These are phyloP conservation scores for Letharia lupina DNA, from an alignment of 495 filamentous ascomycete genomes.

Conservation along the genomic window DNA sequence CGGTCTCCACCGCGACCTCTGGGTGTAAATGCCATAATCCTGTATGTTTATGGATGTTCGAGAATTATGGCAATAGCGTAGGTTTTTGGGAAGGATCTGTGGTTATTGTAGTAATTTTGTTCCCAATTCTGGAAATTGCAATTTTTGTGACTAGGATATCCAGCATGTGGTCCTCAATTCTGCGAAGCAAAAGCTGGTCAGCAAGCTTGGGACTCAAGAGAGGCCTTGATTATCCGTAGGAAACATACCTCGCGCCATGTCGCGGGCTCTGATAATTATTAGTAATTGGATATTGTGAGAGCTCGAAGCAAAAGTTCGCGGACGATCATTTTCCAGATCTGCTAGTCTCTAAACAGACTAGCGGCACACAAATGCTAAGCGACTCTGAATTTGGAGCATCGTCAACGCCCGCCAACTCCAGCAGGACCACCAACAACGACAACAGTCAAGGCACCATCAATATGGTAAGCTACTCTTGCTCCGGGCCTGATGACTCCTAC, in stretches of 20 bases:
- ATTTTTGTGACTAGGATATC: conserved; percentile 6
- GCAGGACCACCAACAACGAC: conserved; percentile 9
- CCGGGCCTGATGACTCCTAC: not conserved
- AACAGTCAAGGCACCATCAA: conserved; percentile 29
- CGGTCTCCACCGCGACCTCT: conserved; percentile 27
- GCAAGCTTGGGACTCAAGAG: not conserved
- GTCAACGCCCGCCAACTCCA: conserved; percentile 1
- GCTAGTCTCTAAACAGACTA: conserved; percentile 17
- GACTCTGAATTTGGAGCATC: conserved; percentile 18
- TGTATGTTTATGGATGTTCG: not conserved
- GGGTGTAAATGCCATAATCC: conserved; percentile 26
- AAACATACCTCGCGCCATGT: conserved; percentile 4
- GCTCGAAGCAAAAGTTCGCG: conserved; percentile 15
- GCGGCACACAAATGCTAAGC: conserved; percentile 24
- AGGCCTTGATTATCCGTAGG: accelerated
- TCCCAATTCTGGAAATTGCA: not conserved
- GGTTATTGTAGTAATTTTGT: not conserved
- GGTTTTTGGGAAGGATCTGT: not conserved
- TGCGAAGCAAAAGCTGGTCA: not conserved
- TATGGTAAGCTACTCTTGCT: conserved; percentile 41
- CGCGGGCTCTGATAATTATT: not conserved
- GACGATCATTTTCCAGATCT: conserved; percentile 4
- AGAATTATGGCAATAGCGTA: not conserved
- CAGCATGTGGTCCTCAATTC: conserved; percentile 1
- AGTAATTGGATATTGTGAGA: not conserved